phyloP scores from a whole-genome alignment of 192 early-diverging fungal species.

The Entophlyctis helioformis region DNA sequence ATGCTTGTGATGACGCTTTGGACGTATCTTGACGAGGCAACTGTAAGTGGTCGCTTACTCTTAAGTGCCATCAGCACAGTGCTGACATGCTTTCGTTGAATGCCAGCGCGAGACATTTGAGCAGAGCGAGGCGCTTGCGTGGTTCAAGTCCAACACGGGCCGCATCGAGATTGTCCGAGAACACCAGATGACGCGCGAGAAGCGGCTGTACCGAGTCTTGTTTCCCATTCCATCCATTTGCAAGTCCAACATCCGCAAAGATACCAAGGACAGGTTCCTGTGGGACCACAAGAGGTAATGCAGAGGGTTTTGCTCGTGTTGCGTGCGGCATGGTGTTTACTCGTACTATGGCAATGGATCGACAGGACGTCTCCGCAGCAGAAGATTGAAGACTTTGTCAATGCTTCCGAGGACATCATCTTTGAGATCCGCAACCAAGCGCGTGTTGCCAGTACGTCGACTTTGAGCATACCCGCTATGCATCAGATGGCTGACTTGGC shows the following conservation, averaged over 20 bases:
- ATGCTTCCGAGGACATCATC: conserved; percentile 16
- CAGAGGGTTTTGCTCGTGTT: background rate
- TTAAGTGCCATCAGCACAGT: no score
- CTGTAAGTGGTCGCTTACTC: no score
- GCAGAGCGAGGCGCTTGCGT: no score
- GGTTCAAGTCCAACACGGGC: conserved; percentile 14
- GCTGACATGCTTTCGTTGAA: no score
- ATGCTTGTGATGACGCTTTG: no score
- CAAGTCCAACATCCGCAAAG: conserved; percentile 8
- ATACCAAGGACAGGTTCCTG: conserved; percentile 16
- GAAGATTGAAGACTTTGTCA: conserved; percentile 21
- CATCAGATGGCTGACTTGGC: no score
- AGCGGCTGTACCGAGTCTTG: conserved; percentile 16
- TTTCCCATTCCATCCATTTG: conserved; percentile 27
- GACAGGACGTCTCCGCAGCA: conserved; percentile 16
- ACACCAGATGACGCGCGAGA: conserved; percentile 1
- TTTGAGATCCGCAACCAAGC: conserved; percentile 23
- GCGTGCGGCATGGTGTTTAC: background rate
- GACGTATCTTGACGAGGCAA: no score
- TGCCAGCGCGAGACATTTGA: no score
- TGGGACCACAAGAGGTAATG: conserved; percentile 17
- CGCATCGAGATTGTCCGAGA: conserved; percentile 24
- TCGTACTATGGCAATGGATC: background rate
- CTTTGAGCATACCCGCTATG: no score
- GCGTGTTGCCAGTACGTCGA: conserved; percentile 8